Conservation (phyloP, 2,329 filamentous ascomycete species). For the Xenosphaeropsis pyriputrescens region DNA sequence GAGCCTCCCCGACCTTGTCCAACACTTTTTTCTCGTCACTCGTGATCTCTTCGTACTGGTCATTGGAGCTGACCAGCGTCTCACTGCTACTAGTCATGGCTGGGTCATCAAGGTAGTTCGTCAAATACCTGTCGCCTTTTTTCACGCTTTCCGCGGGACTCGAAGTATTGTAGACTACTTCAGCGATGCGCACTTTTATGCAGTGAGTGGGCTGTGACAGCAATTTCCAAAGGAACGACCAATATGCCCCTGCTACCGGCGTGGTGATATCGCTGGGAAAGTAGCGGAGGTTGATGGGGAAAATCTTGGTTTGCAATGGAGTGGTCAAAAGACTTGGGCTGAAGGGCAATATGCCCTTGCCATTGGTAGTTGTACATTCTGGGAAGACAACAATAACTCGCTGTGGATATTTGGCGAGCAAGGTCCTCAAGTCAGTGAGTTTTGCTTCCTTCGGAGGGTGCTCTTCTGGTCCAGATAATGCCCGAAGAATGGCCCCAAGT, state of each 20-base stretch:
- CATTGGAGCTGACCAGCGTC: constrained; percentile 12
- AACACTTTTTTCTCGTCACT: constrained; percentile 54
- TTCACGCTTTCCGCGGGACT: constrained; percentile 14
- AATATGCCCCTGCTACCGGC: constrained; percentile 62
- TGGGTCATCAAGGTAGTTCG: constrained; percentile 15
- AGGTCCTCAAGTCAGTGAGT: constrained; percentile 44
- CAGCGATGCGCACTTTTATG: constrained; percentile 82
- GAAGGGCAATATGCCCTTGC: constrained; percentile 74
- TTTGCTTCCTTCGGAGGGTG: constrained; percentile 27
- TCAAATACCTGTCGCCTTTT: constrained; percentile 18
- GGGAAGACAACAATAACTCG: constrained; percentile 79
- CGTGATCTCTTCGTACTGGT: constrained; percentile 10
- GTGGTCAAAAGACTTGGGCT: constrained; percentile 61
- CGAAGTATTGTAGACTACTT: constrained; percentile 44
- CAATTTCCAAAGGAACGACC: constrained; percentile 71
- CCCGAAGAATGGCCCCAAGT: constrained; percentile 57
- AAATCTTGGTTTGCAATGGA: constrained; percentile 58
- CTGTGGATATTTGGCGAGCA: constrained; percentile 54
- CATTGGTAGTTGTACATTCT: constrained; percentile 89
- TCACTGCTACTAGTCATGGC: constrained; percentile 16
- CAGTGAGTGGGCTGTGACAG: constrained; percentile 75
- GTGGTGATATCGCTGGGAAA: constrained; percentile 83
- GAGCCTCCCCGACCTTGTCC: constrained; percentile 67
- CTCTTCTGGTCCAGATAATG: constrained; percentile 45
- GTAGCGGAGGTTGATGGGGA: constrained; percentile 82